A percentile compares a stretch with the other conserved stretches of the same genome.
phyloP scores from a whole-genome alignment of 345 rosid genomes.

The Excoecaria agallocha region DNA sequence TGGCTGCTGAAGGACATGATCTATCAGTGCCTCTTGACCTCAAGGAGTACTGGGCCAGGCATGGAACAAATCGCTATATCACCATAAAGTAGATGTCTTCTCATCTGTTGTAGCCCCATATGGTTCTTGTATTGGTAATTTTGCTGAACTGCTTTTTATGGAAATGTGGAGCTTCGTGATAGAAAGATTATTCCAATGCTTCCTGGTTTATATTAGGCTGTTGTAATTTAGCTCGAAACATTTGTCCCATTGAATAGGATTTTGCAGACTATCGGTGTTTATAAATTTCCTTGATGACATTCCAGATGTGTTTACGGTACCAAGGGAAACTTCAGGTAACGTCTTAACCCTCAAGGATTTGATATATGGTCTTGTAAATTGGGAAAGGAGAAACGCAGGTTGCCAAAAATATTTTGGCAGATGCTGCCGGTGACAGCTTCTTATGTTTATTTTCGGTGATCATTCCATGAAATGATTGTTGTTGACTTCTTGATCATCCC shows the following conservation, averaged over 20 bases:
- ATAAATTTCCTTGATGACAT: slow-evolving; percentile 8
- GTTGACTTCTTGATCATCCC: not conserved
- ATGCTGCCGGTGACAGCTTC: not conserved
- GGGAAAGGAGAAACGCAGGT: not conserved
- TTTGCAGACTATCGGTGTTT: slow-evolving; percentile 15
- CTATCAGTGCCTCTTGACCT: slow-evolving; percentile 67
- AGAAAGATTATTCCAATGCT: slow-evolving; percentile 14
- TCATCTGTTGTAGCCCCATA: slow-evolving; percentile 2
- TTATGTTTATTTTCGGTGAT: too few relatives aligned
- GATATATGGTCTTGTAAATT: not conserved
- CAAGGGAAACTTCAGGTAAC: not conserved
- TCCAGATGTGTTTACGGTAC: not conserved
- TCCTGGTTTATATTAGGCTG: slow-evolving; percentile 14
- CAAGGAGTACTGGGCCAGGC: slow-evolving; percentile 88
- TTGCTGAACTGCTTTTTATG: slow-evolving; percentile 19
- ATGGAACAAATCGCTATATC: slow-evolving; percentile 92
- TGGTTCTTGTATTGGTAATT: slow-evolving; percentile 10
- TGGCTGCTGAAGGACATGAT: slow-evolving; percentile 69
- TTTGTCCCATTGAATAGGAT: slow-evolving; percentile 15
- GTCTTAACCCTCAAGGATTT: not conserved
- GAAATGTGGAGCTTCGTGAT: slow-evolving; percentile 20
- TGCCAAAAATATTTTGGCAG: not conserved
- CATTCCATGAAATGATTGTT: not conserved
- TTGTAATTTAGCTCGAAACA: slow-evolving; percentile 11
- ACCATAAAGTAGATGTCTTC: slow-evolving; percentile 67